Evolutionary conservation across 2,329 filamentous ascomycete genomes (phyloP), one percentile per base, ranked within the genome.

Genomic region (Epichloe elymi): DNA sequence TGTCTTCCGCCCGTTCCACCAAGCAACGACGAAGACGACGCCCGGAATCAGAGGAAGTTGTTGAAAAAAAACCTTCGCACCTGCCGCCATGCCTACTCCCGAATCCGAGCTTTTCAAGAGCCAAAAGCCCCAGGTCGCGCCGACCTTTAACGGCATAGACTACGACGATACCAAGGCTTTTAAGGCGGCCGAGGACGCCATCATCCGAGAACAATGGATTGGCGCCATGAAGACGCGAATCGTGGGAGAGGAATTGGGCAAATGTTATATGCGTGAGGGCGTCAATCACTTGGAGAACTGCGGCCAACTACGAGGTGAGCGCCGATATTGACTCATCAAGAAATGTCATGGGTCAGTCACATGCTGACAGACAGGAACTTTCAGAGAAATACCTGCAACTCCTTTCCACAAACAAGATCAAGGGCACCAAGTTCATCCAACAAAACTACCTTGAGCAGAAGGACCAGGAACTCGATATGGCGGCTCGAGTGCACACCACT

Each of bases 211-310:
- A 72, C 87, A 93, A 73, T 93, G 88, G 88, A 86, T 93, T 54
- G 82, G 81, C 66, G 83, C 84, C 66, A 93, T 93, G 87, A 93
- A 90, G 87, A 85, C 85, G 52, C 77, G 87, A 55, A 71, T 93
- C 56, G 85, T 93, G 51, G 75, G 85, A 57, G 85, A 91, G 67
- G 87, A 93, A 74, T 74, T 93, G 72, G 78, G 83, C 69, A 91
- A 88, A 73, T 93, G 87, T 74, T 93, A 93, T 70, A 80, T 82
- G 69, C 76, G 80, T 59, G 85, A 93, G 70, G 88, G 87, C 51
- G 85, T 90, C 58, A 93, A 93, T 69, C 87, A 93, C 67, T 70
- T 93, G 67, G 87, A 91, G 76, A 93, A 91, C 72, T 93, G 87
- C 68, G 86, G 86, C 58, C 74, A 78, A 61, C 68, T 91, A 69